Base-by-base conservation (phyloP, 139 green algal genomes). In the Gonium pectorale region DNA sequence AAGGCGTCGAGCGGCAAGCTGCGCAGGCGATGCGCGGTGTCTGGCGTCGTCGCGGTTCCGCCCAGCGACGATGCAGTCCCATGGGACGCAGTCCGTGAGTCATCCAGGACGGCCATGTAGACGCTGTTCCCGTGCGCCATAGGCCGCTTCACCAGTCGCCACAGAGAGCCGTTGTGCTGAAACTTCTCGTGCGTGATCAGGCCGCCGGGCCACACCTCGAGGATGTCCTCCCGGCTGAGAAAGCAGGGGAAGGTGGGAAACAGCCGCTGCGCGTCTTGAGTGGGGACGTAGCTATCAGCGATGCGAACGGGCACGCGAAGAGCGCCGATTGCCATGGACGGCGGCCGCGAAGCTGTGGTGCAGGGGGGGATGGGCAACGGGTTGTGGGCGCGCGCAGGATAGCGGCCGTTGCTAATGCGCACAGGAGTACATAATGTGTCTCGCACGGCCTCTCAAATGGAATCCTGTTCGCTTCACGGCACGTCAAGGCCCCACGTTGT, bases 41-140 rank as follows among this genome's bases (percentile, higher is more conserved):
- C 77, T 2, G 60, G 60, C 1, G 62, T 64, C n/a, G 62, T n/a
- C n/a, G n/a, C n/a, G n/a, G n/a, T n/a, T n/a, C n/a, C n/a, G n/a
- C n/a, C n/a, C n/a, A n/a, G n/a, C n/a, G n/a, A n/a, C n/a, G n/a
- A n/a, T n/a, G n/a, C n/a, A n/a, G n/a, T n/a, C n/a, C n/a, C n/a
- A n/a, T n/a, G n/a, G n/a, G n/a, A n/a, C n/a, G n/a, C n/a, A n/a
- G n/a, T n/a, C n/a, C n/a, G n/a, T n/a, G 72, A 22, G 29, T 82
- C 74, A 40, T 82, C 74, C 26, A 70, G 74, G 7, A 82, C 60
- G 40, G 74, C 74, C 56, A 82, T 66, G 54, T 71, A 82, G 24
- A 60, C 56, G 41, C 29, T 71, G 56, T 56, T 66, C 35, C 64
- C 64, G 9, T 68, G 27, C 8, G 64, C 8, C 40, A 68, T 77